Base-by-base conservation (phyloP, 306 rosid species). In the Rosa persica region DNA sequence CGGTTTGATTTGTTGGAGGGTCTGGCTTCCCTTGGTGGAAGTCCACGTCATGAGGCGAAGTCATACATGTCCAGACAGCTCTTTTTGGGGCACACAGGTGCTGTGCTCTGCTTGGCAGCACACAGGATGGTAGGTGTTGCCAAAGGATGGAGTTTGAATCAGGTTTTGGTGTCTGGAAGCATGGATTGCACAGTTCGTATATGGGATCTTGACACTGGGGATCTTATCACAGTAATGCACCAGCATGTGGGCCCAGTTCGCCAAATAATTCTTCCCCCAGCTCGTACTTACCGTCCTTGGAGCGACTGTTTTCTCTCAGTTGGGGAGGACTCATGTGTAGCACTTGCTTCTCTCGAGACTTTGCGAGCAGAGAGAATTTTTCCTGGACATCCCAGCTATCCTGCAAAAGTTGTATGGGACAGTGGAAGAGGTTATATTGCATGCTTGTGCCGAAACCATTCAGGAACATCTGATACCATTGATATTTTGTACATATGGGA, bases 341-440 rank as follows among this genome's bases (percentile, higher is more conserved):
- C 93, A 61, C 98, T 95, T 79, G 84, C 86, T 76, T 95, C 98
- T 84, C 89, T 95, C 19, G 93, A 91, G 88, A 92, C 97, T 72
- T 75, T 89, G 84, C 87, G 84, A 81, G 98, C 93, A 84, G 98
- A 95, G 85, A 91, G 98, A 89, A 89, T 91, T 86, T 88, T 95
- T 89, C 93, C 98, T 55, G 98, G 98, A 79, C 98, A 92, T 76
- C 67, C 89, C 75, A 85, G 87, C 85, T 89, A 89, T 89, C 97
- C 98, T 75, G 83, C 90, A 52, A 95, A 95, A 85, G 96, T 95
- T 81, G 90, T 95, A 74, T 95, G 98, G 98, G 98, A 95, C 82
- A 93, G 96, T 73, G 85, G 76, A 72, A 91, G 97, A 85, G 97
- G 98, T 75, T 95, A 92, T 86, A 80, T 95, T 77, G 91, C 96